Base-by-base conservation (phyloP, 2,329 filamentous ascomycete species). In the Epichloe bromicola region DNA sequence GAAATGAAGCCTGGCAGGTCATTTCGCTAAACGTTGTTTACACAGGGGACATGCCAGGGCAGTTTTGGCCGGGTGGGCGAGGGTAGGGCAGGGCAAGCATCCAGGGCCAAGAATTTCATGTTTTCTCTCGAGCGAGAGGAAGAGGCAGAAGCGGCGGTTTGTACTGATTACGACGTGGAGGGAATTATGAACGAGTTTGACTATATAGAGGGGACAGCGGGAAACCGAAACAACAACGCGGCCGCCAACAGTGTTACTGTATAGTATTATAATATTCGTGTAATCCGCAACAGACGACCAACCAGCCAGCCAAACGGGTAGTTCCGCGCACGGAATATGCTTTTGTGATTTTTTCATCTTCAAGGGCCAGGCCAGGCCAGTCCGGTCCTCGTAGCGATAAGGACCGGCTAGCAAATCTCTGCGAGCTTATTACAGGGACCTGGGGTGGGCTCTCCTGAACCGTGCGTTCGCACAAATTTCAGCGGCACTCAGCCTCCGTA, bases 11-110 rank as follows among this genome's bases (percentile, higher is more conserved):
- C 23, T 44, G 42, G 12, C 23, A 30, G 17, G 53, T 66, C 64
- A 66, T 66, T 60, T 66, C 64, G 64, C 64, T 66, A 60, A 59
- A 56, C 56, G 55, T 54, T 54, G 60, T 60, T 58, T 65, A 59
- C 56, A 61, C 60, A 58, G 58, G 40, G 54, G 57, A 36, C 4
- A 38, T 44, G 42, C 23, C 42, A 34, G 42, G 42, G 42, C 40
- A 23, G 1, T 19, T 17, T 20, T 19, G 30, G 42, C 26, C 8
- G n/a, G 26, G 14, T 14, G 44, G 23, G 34, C 43, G 15, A 20
- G 43, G 19, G 17, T 8, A 46, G 44, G 33, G 42, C 6, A 44
- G 42, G 42, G 23, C 42, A 44, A 34, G 23, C 12, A 44, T 14
- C 19, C 12, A 26, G 20, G 19, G 19, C 20, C 8, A 11, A 30